Evolutionary conservation across 1,139 yeast species (phyloP), one percentile per base, ranked within the genome.

Genomic region (Candida anutae): DNA sequence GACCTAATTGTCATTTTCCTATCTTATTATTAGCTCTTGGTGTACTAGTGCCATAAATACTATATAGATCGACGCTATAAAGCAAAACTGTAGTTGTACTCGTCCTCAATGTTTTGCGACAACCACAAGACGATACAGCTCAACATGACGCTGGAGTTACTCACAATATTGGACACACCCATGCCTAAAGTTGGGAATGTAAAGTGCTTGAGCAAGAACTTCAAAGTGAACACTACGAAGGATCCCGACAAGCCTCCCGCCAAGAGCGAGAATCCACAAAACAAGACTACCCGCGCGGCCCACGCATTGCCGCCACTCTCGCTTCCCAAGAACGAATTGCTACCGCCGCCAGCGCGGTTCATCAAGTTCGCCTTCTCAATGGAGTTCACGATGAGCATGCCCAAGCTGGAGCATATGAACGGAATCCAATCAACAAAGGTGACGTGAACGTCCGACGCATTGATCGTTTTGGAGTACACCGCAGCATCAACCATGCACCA

Each of bases 231-330:
- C 12, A 90, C 90, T 52, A 87, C 87, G 42, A 90, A 74, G 5
- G 94, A 77, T 2, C 97, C 97, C 13, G 96, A 87, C 39, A 90
- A 63, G 1, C 98, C 98, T 28, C 96, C 94, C 1, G 97, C 96
- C 36, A 90, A 66, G 28, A 88, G 63, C 3, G 95, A 82, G 53
- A 90, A 90, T 6, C 99, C 99, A 44, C 84, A 64, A 50, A 93
- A 90, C 35, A 90, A 64, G 11, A 93, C 77, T 20, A 87, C 78
- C 43, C 95, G 70, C 12, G 97, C 96, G 34, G 90, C 94, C 95
- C 96, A 87, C 21, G 90, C 87, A 21, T 49, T 50, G 23, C 46
- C 43, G 5, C 57, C 55, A 20, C 72, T 67, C 23, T 75, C 72
- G 14, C 16, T 13, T 6, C 24, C 24, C 24, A 22, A 13, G 21